Base-by-base conservation (phyloP, 306 rosid genomes). In the Dalbergia oliveri region DNA sequence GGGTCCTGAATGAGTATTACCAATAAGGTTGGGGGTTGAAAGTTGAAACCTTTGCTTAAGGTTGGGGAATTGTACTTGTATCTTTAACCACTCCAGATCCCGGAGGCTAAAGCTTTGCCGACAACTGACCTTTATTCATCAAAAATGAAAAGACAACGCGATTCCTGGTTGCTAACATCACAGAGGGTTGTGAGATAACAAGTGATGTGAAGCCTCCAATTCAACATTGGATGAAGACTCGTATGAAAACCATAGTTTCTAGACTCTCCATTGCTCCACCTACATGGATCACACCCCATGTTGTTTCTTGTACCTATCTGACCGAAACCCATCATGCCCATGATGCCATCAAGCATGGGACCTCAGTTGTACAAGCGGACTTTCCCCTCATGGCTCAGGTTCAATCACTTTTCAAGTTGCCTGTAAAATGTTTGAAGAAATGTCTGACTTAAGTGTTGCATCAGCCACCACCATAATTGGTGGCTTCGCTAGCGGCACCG, bases 391-490 rank as follows among this genome's bases (percentile, higher is more conserved):
- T 8, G 3, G 49, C 2, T 26, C 16, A 7, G 85, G 39, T 78
- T 80, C 91, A 23, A 78, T 71, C 9, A 39, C 85, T 50, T 73
- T 87, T 73, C 68, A 70, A 23, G 63, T 69, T 81, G 98, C 94
- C 34, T 81, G 85, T 37, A 86, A 91, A 59, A 15, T 87, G 94
- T 94, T 91, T 70, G 96, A 84, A 15, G 83, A 87, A 88, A 57
- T 63, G 93, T 70, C 92, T 81, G 88, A 82, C 56, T 76, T 86
- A 76, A 83, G 69, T 51, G 91, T 92, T 43, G 79, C 80, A 9
- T 89, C 91, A 23, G 94, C 97, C 54, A 94, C 98, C 4, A 26
- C 85, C 58, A 82, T 85, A 53, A 89, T 94, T 63, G 84, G 92
- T 11, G 75, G 66, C 31, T 90, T 89, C 54, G 86, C 85, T 72